These are phyloP conservation scores for Vanrija sp. DNA, from an alignment of 1,284 basidiomycete species.

Conservation along the genomic window DNA sequence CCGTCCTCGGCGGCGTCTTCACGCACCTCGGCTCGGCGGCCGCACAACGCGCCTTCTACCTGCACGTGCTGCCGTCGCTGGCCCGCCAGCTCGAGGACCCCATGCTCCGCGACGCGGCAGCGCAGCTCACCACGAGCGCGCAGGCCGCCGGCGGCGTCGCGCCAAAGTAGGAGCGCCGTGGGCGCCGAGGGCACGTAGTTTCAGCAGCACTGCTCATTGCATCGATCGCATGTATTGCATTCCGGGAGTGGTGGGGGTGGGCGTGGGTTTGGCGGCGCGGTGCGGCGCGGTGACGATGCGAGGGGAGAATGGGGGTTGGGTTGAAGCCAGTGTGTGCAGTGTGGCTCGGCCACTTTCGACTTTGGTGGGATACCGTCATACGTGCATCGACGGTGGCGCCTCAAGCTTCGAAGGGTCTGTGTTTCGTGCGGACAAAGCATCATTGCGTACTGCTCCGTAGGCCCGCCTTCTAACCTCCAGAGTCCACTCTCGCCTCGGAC, in stretches of 20 bases:
- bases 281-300: no score
- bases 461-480: no score
- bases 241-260: not conserved
- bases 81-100: slow-evolving; percentile 38
- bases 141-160: slow-evolving; percentile 12
- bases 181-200: not conserved
- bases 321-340: no score
- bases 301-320: not conserved
- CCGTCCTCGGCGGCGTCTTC: slow-evolving; percentile 44
- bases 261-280: no score
- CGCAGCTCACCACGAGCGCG: slow-evolving; percentile 17
- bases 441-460: no score
- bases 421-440: no score
- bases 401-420: no score
- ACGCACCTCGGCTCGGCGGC: slow-evolving; percentile 44
- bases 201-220: not conserved
- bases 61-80: slow-evolving; percentile 38
- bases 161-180: not conserved
- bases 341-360: no score
- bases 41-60: slow-evolving; percentile 47
- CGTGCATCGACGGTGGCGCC: no score
- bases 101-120: slow-evolving; percentile 28
- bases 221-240: not conserved
- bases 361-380: no score
- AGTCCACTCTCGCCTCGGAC: no score